Conservation (phyloP, 2,329 filamentous ascomycete genomes). For the Claviceps sp. region DNA sequence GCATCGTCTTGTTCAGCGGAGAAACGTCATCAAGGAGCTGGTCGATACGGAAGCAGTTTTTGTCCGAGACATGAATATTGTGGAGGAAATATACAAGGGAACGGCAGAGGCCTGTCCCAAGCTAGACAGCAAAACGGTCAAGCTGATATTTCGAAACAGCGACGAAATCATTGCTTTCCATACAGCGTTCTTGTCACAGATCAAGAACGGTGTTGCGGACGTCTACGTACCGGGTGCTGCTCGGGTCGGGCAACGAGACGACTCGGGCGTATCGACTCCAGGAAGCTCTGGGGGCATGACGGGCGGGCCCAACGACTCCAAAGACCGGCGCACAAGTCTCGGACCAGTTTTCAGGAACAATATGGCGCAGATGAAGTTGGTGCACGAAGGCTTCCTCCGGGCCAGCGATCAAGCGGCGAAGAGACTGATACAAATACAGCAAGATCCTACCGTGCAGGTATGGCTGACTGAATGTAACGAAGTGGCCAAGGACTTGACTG, state of each 20-base stretch:
- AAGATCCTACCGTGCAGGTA: conserved; percentile 53
- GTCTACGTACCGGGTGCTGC: conserved; percentile 57
- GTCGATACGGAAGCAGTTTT: conserved; percentile 88
- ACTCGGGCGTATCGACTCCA: conserved; percentile 27
- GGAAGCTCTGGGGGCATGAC: conserved; percentile 19
- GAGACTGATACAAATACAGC: conserved; percentile 47
- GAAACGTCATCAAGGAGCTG: conserved; percentile 79
- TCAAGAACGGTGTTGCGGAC: conserved; percentile 67
- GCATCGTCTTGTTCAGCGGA: conserved; percentile 65
- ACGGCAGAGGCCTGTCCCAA: conserved; percentile 73
- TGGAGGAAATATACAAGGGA: conserved; percentile 94
- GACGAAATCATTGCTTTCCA: conserved; percentile 85
- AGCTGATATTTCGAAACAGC: conserved; percentile 82
- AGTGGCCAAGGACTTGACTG: conserved; percentile 82
- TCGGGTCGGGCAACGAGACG: conserved; percentile 28
- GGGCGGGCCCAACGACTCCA: conserved; percentile 34
- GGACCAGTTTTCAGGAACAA: conserved; percentile 42
- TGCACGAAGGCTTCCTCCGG: conserved; percentile 49
- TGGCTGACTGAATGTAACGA: conserved; percentile 92
- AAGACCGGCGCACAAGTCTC: conserved; percentile 38
- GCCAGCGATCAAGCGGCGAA: conserved; percentile 51
- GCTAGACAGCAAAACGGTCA: conserved; percentile 72
- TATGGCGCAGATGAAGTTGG: conserved; percentile 45
- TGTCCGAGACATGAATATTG: conserved; percentile 90
- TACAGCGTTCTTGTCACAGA: conserved; percentile 59